Conservation (phyloP, 352 stramenopile genomes). For the Saprolegnia diclina region DNA sequence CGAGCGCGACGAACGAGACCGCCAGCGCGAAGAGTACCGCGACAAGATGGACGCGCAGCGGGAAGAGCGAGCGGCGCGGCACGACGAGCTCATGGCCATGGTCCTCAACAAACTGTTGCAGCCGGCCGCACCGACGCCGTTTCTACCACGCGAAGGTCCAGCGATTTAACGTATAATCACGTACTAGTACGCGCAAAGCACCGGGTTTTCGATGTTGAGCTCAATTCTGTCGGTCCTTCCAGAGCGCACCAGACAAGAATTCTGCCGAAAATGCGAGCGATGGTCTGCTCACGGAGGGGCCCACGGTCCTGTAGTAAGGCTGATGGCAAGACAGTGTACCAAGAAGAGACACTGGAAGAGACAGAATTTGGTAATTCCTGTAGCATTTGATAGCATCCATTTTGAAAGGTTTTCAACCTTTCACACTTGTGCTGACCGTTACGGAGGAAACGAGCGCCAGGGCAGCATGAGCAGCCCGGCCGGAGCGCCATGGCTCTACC, state of each 20-base stretch:
- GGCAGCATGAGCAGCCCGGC: not conserved
- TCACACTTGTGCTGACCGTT: not conserved
- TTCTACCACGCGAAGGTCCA: not conserved
- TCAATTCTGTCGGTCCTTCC: no score
- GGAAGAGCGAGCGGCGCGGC: constrained; percentile 9
- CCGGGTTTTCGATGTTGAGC: no score
- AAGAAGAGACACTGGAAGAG: no score
- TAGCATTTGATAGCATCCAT: no score
- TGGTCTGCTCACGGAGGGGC: no score
- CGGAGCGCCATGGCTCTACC: constrained; percentile 22
- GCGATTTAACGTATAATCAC: not conserved
- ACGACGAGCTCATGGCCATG: constrained; percentile 21
- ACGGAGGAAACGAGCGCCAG: not conserved
- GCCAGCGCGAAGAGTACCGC: constrained; percentile 12
- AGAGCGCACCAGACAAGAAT: no score
- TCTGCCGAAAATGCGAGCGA: no score
- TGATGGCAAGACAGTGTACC: no score
- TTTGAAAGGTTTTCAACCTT: no score
- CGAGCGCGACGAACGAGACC: constrained; percentile 12
- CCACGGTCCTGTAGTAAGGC: no score
- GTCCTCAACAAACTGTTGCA: constrained; percentile 9
- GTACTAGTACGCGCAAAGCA: no score
- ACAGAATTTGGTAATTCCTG: no score
- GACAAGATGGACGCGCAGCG: constrained; percentile 20
- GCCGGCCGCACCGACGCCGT: not conserved